Evolutionary conservation across 2,329 filamentous ascomycete genomes (phyloP).

Genomic region (Xylariomycetidae sp.): DNA sequence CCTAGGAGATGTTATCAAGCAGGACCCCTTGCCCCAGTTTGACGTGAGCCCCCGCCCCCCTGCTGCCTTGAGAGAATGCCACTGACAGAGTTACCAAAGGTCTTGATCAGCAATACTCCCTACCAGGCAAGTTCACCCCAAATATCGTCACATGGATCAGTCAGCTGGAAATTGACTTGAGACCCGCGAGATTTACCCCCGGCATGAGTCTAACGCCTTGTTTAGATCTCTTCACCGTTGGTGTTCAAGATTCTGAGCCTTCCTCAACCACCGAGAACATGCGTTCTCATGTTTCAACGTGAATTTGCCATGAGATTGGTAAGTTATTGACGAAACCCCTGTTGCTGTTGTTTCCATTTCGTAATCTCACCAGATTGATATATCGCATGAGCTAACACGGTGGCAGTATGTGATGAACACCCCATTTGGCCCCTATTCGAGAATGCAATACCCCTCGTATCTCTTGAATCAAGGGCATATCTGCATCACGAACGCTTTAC

Average conservation of each 20-base stretch:
- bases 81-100: constrained; percentile 6
- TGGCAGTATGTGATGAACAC: no score
- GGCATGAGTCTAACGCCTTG: no score
- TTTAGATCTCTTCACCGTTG: constrained; percentile 78
- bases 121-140: constrained; percentile 39
- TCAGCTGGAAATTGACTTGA: no score
- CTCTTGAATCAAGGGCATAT: no score
- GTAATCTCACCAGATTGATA: no score
- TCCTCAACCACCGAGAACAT: constrained; percentile 69
- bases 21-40: constrained; percentile 57
- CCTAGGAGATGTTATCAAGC: constrained; percentile 90
- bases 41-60: constrained; percentile 35
- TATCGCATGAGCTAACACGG: no score
- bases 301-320: constrained; percentile 81
- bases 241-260: constrained; percentile 86
- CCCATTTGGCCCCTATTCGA: no score
- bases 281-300: constrained; percentile 93
- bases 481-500: background rate
- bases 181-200: no score
- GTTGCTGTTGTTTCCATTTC: constrained; percentile 7
- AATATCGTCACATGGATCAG: no score
- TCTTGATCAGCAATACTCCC: constrained; percentile 74
- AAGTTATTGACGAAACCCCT: constrained; percentile 12
- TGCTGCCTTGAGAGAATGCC: background rate
- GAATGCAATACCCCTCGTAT: no score